Base-by-base conservation (phyloP, 257 asterid species). In the Cordia subcordata region DNA sequence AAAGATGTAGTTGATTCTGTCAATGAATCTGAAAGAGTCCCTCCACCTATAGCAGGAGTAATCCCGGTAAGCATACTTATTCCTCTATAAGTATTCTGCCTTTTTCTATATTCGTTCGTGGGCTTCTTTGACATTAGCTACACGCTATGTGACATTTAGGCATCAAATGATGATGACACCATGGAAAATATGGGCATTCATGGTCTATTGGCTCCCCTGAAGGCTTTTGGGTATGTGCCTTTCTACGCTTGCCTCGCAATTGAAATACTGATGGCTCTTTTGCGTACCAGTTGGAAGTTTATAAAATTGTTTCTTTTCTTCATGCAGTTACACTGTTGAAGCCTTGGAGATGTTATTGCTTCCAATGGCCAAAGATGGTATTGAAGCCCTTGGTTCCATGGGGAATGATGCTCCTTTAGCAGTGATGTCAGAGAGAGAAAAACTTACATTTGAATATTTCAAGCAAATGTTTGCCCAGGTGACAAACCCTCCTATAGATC, bases 391-490 rank as follows among this genome's bases (percentile, higher is more conserved):
- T 58, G 99, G 99, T 53, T 93, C 99, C 11, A 93, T 93, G 99
- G 99, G 99, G 64, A 93, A 93, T 55, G 97, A 93, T 73, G 90
- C 99, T 61, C 99, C 97, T 18, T 70, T 93, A 75, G 99, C 99
- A 22, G 99, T 93, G 69, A 89, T 93, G 97, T 93, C 99, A 49
- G 74, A 79, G 64, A 80, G 97, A 77, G 99, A 93, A 85, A 93
- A 93, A 62, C 96, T 93, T 38, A 80, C 85, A 15, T 93, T 85
- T 40, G 99, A 93, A 66, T 93, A 93, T 70, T 93, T 93, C 76
- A 93, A 93, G 79, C 99, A 93, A 79, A 83, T 93, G 99, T 93
- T 93, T 77, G 99, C 99, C 56, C 99, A 89, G 79, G 97, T 93
- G 56, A 93, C 99, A 27, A 93, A 93, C 64, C 99, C 99, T 58